phyloP scores from a whole-genome alignment of 345 rosid species.

The Populus davidiana region DNA sequence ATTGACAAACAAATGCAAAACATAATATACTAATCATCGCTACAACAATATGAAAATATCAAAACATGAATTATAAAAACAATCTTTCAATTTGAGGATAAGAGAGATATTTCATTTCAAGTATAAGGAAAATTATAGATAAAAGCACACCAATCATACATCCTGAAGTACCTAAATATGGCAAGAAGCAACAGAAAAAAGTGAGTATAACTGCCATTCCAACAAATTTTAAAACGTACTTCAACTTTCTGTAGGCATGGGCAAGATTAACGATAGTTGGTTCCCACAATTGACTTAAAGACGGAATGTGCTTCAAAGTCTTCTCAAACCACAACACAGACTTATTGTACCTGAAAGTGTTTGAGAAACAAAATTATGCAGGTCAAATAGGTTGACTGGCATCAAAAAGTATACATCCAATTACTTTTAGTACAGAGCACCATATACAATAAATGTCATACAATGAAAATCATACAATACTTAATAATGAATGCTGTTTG shows the following conservation, averaged over 20 bases:
- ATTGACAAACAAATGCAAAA: not conserved
- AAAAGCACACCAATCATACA: not conserved
- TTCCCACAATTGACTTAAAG: conserved; percentile 81
- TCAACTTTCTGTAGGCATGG: conserved; percentile 79
- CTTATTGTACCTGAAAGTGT: conserved; percentile 69
- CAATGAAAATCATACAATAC: not conserved
- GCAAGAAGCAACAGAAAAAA: conserved; percentile 9
- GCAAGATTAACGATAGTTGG: conserved; percentile 88
- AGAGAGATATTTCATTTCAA: not conserved
- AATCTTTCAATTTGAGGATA: not conserved
- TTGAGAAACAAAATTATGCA: conserved; percentile 6
- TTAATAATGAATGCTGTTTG: not conserved
- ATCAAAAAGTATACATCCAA: not conserved
- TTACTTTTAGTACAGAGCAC: not conserved
- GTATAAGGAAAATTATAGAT: not conserved
- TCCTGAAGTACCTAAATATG: not conserved
- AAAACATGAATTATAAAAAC: not conserved
- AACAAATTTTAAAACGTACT: conserved; percentile 38
- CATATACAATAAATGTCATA: not conserved
- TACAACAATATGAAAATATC: not conserved
- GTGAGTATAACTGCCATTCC: conserved; percentile 6
- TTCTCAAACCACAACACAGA: conserved; percentile 85
- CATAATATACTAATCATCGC: not conserved
- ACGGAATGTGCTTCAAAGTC: conserved; percentile 77
- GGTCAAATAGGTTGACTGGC: conserved; percentile 9